Evolutionary conservation across 2,329 filamentous ascomycete genomes (phyloP), one percentile per base, ranked within the genome.

Genomic region (Diaporthe ampelina): DNA sequence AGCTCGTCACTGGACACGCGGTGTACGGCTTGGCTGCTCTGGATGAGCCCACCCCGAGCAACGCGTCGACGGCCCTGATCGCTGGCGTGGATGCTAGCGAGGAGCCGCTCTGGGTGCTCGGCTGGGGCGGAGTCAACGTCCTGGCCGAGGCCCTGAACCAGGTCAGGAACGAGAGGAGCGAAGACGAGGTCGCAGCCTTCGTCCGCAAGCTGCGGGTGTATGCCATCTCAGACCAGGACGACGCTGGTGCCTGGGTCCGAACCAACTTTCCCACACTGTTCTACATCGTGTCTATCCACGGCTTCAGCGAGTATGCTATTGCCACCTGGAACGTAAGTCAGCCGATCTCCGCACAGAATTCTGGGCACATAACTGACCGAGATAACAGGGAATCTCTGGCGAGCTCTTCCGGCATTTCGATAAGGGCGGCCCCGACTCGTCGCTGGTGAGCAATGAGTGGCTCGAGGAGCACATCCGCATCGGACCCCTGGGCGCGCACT

Each of bases 161-260:
- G 13, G 81, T 85, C 59, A 81, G 82, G 37, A 74, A 78, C 21
- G 79, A 80, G 2, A 80, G 80, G 70, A 75, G 79, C 17, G 71
- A 78, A 4, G 76, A 76, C 0, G 81, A 85, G 3, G 77, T 81
- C 1, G 78, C 79, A 0, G 73, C 69, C 0, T 82, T 88, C n/a
- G 78, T 81, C 3, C 77, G 78, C 2, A 85, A 84, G 70, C 76
- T 88, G 3, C 81, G 85, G 32, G 82, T 87, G 11, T 87, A 88
- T 76, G 81, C 87, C 37, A 88, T 89, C 69, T 88, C 86, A n/a
- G 88, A 89, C 74, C 88, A 89, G 76, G 87, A 89, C 67, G 84
- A 90, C 70, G 84, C 86, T 0, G 87, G 86, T 0, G 79, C 83
- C 3, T 89, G 87, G 87, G 86, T 90, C 52, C 85, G 88, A n/a